Base-by-base conservation (phyloP, 2,329 filamentous ascomycete species). In the Fusarium temperatum region DNA sequence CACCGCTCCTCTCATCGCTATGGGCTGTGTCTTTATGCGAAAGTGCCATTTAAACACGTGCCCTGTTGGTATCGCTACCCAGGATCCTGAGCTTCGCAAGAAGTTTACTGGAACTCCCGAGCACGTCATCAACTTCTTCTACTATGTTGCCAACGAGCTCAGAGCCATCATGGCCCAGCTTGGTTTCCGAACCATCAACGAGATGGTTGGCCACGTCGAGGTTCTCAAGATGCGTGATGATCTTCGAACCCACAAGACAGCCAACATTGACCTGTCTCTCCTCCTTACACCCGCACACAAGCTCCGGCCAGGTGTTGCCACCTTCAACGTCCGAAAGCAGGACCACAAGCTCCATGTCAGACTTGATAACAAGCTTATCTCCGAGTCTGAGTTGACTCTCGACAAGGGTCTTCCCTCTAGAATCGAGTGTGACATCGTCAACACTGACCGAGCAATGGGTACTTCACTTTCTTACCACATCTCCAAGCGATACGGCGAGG, bases 61-160 rank as follows among this genome's bases (percentile, higher is more conserved):
- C 85, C 95, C 95, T 15, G 95, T 98, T 17, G 96, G 96, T 82
- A 98, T 98, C 69, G 96, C 96, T 8, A 98, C 95, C 2, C 96
- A 98, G 81, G 95, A 98, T 78, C 95, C 95, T n/a, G 93, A 96
- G 81, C 89, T 98, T 5, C 91, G 96, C 69, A 93, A 95, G 88
- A 98, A 98, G 85, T 98, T 98, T 84, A 88, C 91, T 76, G 96
- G 96, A 71, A 95, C 94, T 2, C 95, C 96, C 17, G 96, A 98
- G 85, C 94, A 98, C 78, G 95, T 98, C 66, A 98, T 98, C 84
- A 98, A 98, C 88, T 98, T 98, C 88, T 98, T 98, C 86, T 98
- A 98, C 86, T 98, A 98, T 80, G 89, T 98, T 59, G 93, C 96
- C 77, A 98, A 98, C 80, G 96, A 98, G 86, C 90, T 98, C 66